Evolutionary conservation across 257 asterid genomes (phyloP), one percentile per base, ranked within the genome.

Genomic region (Galeopsis tetrahit): DNA sequence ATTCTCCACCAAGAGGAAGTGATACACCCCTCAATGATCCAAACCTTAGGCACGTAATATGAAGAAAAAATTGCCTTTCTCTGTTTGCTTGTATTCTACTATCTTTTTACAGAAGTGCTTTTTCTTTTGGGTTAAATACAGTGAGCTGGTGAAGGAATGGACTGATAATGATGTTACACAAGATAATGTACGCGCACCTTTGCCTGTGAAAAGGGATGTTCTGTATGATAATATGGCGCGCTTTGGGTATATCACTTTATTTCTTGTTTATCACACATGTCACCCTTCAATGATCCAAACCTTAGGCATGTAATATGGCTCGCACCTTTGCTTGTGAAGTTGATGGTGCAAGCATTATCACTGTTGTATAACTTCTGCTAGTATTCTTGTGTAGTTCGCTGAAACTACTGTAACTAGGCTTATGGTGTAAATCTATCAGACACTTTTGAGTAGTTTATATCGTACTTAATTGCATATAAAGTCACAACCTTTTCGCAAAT

Each of bases 191-290:
- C 92, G 98, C 0, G 78, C 98, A 57, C 98, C 98, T 74, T 84
- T 93, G 62, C 98, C 98, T 49, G 98, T 91, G 75, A 91, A 73
- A 83, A 83, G 97, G 79, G 98, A 93, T 10, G 94, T 84, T 79
- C 96, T 93, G 31, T 93, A 93, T 79, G 97, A 91, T 76, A 74
- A 58, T 72, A 78, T 87, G 5, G 75, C 81, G 66, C 77, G 76
- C 70, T 82, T 66, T 73, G 84, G 97, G 97, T 91, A 90, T 69
- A 85, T 44, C 63, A 36, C 55, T 79, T 70, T 63, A 53, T 64
- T 71, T 73, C 70, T 36, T 70, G 69, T 53, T 65, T 17, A 67
- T 52, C 70, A n/a, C 43, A 33, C 65, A 21, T 21, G 28, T 21
- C 28, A 21, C 28, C 28, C 28, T 1, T 21, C 28, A 21, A 21